These are phyloP conservation scores for Vitis rupestris DNA, from an alignment of 164 flowering plant genomes.

Conservation along the genomic window DNA sequence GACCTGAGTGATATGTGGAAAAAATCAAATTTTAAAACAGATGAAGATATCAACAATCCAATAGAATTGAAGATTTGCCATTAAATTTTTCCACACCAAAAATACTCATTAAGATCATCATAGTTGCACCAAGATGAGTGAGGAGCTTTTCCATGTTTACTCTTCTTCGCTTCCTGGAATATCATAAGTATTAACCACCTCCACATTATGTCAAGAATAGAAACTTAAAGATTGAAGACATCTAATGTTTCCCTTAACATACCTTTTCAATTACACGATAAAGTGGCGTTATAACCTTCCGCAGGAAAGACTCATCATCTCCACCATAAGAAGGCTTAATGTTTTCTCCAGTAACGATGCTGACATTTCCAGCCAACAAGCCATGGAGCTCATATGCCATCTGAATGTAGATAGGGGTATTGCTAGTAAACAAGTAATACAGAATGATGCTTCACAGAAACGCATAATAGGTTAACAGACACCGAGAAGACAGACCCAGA, in stretches of 20 bases:
- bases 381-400: slow-evolving; percentile 99
- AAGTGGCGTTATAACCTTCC: slow-evolving; percentile 90
- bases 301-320: slow-evolving; percentile 93
- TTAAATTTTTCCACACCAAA: slow-evolving; percentile 61
- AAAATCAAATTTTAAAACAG: slow-evolving; percentile 6
- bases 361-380: slow-evolving; percentile 92
- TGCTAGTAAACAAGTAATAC: background rate
- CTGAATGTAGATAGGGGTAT: slow-evolving; percentile 32
- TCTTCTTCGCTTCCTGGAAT: slow-evolving; percentile 76
- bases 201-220: slow-evolving; percentile 5
- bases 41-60: slow-evolving; percentile 4
- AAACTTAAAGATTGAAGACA: background rate
- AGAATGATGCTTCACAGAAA: background rate
- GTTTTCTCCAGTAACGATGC: slow-evolving; percentile 94
- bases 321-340: slow-evolving; percentile 99
- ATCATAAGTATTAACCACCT: slow-evolving; percentile 2
- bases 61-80: background rate
- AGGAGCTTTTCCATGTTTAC: slow-evolving; percentile 72
- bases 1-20: slow-evolving; percentile 50
- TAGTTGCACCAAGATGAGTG: slow-evolving; percentile 95
- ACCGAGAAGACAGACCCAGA: background rate
- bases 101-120: slow-evolving; percentile 96
- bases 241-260: background rate
- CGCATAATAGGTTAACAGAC: background rate
- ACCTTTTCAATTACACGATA: slow-evolving; percentile 92